Percentiles rank a stretch among this genome's conserved stretches.
These are phyloP conservation scores for Xanthoconium stramineum DNA, from an alignment of 768 basidiomycete species.

Conservation along the genomic window DNA sequence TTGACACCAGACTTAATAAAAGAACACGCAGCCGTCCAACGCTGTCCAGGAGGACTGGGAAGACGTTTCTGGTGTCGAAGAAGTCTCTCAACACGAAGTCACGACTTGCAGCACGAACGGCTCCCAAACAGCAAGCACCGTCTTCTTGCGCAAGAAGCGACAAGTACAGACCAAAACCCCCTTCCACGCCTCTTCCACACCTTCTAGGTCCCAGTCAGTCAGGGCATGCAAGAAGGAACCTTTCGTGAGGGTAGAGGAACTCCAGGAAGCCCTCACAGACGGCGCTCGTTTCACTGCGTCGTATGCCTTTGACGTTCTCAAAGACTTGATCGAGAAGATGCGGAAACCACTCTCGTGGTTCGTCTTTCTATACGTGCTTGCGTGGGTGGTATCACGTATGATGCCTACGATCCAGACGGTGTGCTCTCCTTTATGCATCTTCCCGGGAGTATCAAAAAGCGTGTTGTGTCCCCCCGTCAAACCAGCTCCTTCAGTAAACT, in stretches of 20 bases:
- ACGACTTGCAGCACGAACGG: conserved; percentile 2
- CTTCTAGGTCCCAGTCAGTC: conserved; percentile 16
- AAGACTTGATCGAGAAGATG: conserved; percentile 45
- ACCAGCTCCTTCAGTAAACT: conserved; percentile 46
- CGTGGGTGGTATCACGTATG: conserved; percentile 41
- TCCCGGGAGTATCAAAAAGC: conserved; percentile 56
- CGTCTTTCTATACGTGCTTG: conserved; percentile 50
- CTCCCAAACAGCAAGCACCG: conserved; percentile 11
- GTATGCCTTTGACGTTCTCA: conserved; percentile 50
- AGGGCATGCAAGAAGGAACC: conserved; percentile 29
- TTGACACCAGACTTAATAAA: background rate
- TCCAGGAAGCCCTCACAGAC: conserved; percentile 20
- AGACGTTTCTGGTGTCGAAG: conserved; percentile 27
- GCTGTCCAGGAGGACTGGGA: conserved; percentile 32
- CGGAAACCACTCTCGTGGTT: conserved; percentile 55
- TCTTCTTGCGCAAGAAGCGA: conserved; percentile 30
- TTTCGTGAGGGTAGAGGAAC: conserved; percentile 24
- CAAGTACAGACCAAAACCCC: conserved; percentile 21
- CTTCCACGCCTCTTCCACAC: conserved; percentile 16
- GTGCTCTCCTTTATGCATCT: conserved; percentile 55
- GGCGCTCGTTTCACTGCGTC: conserved; percentile 27
- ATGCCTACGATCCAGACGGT: conserved; percentile 43
- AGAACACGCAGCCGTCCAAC: background rate
- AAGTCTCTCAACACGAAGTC: conserved; percentile 8
- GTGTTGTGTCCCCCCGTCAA: conserved; percentile 37